Evolutionary conservation across 148 eudicot species (phyloP).

Genomic region (Fagopyrum homotropicum): DNA sequence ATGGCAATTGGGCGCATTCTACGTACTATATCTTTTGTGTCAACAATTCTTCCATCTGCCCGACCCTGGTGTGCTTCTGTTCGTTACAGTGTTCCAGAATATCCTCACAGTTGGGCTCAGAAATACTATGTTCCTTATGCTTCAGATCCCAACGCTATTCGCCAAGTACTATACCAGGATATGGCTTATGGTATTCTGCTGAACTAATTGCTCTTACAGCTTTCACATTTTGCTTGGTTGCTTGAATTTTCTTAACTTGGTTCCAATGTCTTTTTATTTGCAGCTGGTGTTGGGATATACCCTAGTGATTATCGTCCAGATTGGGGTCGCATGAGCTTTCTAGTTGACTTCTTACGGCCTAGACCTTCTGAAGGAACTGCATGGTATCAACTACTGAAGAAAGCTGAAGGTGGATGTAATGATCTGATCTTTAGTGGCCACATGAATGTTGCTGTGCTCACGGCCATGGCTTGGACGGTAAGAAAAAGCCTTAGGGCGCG

Average conservation of each 20-base stretch:
- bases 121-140: constrained; percentile 93
- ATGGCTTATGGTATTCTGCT: constrained; percentile 56
- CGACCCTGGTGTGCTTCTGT: constrained; percentile 95
- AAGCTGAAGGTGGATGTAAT: constrained; percentile 96
- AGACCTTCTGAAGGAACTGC: constrained; percentile 51
- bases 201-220: too few relatives aligned
- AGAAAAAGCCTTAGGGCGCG: not conserved
- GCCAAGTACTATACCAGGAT: constrained; percentile 52
- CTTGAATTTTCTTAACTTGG: not conserved
- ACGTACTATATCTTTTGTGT: constrained; percentile 66
- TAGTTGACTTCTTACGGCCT: constrained; percentile 78
- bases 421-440: constrained; percentile 97
- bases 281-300: constrained; percentile 48
- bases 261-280: constrained; percentile 16
- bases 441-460: constrained; percentile 89
- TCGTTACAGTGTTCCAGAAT: constrained; percentile 63
- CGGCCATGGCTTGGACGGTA: constrained; percentile 99
- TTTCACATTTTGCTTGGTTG: not conserved
- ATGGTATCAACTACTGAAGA: constrained; percentile 78
- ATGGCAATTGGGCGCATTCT: constrained; percentile 90
- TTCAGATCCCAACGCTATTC: constrained; percentile 60
- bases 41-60: constrained; percentile 88
- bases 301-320: constrained; percentile 63
- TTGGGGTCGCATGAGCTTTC: constrained; percentile 91
- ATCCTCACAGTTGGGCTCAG: constrained; percentile 95